Evolutionary conservation across 495 filamentous ascomycete genomes (phyloP), one percentile per base, ranked within the genome.

Genomic region (Podospora pseudoanserina): DNA sequence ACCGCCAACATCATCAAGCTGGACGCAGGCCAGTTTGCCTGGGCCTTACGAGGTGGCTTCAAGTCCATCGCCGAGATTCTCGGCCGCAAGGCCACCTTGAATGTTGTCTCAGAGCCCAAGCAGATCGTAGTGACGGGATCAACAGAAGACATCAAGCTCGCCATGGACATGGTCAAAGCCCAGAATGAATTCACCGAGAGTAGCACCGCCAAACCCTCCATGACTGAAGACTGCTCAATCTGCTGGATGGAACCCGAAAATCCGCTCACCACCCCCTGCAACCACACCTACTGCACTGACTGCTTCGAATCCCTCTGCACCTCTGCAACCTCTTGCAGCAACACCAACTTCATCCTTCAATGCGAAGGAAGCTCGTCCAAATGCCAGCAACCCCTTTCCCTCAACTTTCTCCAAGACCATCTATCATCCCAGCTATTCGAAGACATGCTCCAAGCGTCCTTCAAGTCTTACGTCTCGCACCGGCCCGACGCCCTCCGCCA

Each of bases 251-350:
- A 75, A 34, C 76, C 78, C 4, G 78, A 80, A 32, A 66, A 81
- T 34, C 74, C 81, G 1, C 54, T 82, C 13, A 67, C 58, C 11
- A 81, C 79, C 13, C 18, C 56, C 6, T 86, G 84, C 67, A 66
- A 66, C 3, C 84, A 86, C 67, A 60, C 66, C 13, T 86, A 85
- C 70, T 85, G 83, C 73, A 68, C 69, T 0, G 76, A 78, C n/a
- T 85, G 83, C 64, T 82, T 85, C 64, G 68, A 73, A 4, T 62
- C 72, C 20, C 62, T 80, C 26, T 80, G 80, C 61, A 65, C 71
- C 44, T 75, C 80, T 3, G 67, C 67, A 34, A 60, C 30, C 4
- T 68, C 65, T 5, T 63, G 62, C 20, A 23, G 1, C n/a, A 58
- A 58, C 9, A n/a, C 55, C 13, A 68, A 72, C 23, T 64, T 67